Evolutionary conservation across 2,329 filamentous ascomycete genomes (phyloP).

Genomic region (Arthrobotrys pseudoclavata): DNA sequence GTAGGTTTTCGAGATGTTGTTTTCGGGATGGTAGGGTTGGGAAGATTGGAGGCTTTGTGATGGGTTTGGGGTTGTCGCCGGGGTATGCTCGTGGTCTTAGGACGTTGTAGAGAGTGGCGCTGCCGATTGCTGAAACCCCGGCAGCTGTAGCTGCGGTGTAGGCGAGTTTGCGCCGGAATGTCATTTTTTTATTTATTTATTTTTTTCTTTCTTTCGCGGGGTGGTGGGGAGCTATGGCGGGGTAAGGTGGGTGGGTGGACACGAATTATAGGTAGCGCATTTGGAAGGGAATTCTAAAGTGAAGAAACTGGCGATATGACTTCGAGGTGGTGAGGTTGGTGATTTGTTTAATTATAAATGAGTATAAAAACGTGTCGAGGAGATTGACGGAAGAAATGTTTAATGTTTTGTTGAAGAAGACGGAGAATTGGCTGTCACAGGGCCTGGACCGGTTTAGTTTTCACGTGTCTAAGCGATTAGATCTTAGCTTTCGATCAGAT

Average conservation of each 20-base stretch:
- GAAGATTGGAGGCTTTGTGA: conserved; percentile 54
- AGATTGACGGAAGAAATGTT: conserved; percentile 36
- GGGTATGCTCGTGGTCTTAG: conserved; percentile 48
- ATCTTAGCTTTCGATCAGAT: conserved; percentile 21
- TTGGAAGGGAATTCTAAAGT: conserved; percentile 3
- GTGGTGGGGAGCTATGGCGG: conserved; percentile 29
- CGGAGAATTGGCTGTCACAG: conserved; percentile 40
- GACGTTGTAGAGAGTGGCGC: conserved; percentile 41
- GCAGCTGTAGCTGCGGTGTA: conserved; percentile 47
- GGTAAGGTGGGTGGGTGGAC: background rate
- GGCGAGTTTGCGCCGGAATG: conserved; percentile 58
- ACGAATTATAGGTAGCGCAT: conserved; percentile 38
- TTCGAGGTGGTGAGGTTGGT: background rate
- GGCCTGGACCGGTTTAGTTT: background rate
- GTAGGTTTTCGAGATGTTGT: conserved; percentile 44
- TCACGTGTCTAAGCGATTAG: conserved; percentile 58
- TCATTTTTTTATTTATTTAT: conserved; percentile 29
- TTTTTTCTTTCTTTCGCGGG: background rate
- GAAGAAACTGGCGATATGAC: background rate
- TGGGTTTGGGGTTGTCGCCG: conserved; percentile 51
- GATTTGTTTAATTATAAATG: background rate
- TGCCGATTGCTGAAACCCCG: conserved; percentile 45
- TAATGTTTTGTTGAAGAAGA: conserved; percentile 31
- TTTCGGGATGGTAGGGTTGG: conserved; percentile 52
- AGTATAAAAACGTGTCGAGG: background rate